phyloP scores from a whole-genome alignment of 148 eudicot genomes.

The Diospyros lotus region DNA sequence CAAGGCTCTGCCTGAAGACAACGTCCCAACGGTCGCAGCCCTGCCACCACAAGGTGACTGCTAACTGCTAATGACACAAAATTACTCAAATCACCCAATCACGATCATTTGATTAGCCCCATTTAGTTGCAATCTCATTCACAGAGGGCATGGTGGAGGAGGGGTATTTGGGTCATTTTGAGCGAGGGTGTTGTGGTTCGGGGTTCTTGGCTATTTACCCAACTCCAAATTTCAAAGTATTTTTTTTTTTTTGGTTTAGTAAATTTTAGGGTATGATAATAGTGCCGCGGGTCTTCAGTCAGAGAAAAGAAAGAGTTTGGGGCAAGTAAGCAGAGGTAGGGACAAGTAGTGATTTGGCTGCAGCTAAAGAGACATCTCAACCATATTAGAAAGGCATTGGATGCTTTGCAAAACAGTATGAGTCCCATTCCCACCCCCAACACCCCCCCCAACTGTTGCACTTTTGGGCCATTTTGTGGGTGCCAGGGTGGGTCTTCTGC shows the following conservation, averaged over 20 bases:
- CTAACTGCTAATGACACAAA: neutral
- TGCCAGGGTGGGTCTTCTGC: neutral
- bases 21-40: slow-evolving; percentile 16
- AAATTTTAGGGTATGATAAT: too few species aligned
- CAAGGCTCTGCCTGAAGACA: slow-evolving; percentile 6
- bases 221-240: neutral
- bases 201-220: neutral
- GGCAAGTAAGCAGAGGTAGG: slow-evolving; percentile 12
- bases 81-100: slow-evolving; percentile 2
- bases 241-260: neutral
- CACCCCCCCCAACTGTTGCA: neutral
- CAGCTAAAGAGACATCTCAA: slow-evolving; percentile 16
- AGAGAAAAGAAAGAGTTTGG: slow-evolving; percentile 16
- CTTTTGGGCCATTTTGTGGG: slow-evolving; percentile 1
- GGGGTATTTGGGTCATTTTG: slow-evolving; percentile 15
- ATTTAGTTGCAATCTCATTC: neutral
- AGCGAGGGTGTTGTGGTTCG: neutral
- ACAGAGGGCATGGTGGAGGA: neutral
- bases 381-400: neutral
- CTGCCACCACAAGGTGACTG: slow-evolving; percentile 9
- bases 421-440: neutral
- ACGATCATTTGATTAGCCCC: neutral
- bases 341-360: slow-evolving; percentile 14
- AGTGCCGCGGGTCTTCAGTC: neutral
- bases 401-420: slow-evolving; percentile 13